These are phyloP conservation scores for Fistulinella cinereoalba DNA, from an alignment of 1,284 basidiomycete genomes.

Conservation along the genomic window DNA sequence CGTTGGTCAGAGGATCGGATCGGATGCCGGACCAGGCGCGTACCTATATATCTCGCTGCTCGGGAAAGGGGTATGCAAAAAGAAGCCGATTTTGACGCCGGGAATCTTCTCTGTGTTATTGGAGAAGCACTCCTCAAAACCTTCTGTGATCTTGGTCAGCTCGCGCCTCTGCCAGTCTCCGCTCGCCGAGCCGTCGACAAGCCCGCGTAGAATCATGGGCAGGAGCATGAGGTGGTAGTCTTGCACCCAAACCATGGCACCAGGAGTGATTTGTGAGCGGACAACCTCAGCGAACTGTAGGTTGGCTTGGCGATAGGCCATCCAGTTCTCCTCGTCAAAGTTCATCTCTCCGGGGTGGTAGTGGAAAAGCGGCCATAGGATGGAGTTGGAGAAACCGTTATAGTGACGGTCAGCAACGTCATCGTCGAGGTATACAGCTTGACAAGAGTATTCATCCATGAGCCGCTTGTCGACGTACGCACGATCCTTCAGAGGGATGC, in stretches of 20 bases:
- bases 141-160: slow-evolving; percentile 73
- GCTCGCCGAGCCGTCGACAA: slow-evolving; percentile 73
- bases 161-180: slow-evolving; percentile 67
- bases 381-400: slow-evolving; percentile 99
- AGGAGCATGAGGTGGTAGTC: slow-evolving; percentile 98
- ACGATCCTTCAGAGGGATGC: slow-evolving; percentile 87
- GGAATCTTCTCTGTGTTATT: slow-evolving; percentile 42
- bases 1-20: slow-evolving; percentile 7
- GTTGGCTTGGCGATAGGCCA: slow-evolving; percentile 96
- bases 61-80: slow-evolving; percentile 98
- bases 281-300: slow-evolving; percentile 92
- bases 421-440: slow-evolving; percentile 96
- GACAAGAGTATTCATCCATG: slow-evolving; percentile 93
- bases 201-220: slow-evolving; percentile 87
- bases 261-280: slow-evolving; percentile 70
- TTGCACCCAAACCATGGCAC: slow-evolving; percentile 98
- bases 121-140: slow-evolving; percentile 58
- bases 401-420: slow-evolving; percentile 98
- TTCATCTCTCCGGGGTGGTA: slow-evolving; percentile 99
- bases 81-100: slow-evolving; percentile 92
- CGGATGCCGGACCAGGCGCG: slow-evolving; percentile 28
- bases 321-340: slow-evolving; percentile 98
- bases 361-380: slow-evolving; percentile 99
- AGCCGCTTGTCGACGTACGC: slow-evolving; percentile 84
- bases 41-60: slow-evolving; percentile 97